Conservation (phyloP, 1,139 yeast species). For the Magnusiomyces fungicola region DNA sequence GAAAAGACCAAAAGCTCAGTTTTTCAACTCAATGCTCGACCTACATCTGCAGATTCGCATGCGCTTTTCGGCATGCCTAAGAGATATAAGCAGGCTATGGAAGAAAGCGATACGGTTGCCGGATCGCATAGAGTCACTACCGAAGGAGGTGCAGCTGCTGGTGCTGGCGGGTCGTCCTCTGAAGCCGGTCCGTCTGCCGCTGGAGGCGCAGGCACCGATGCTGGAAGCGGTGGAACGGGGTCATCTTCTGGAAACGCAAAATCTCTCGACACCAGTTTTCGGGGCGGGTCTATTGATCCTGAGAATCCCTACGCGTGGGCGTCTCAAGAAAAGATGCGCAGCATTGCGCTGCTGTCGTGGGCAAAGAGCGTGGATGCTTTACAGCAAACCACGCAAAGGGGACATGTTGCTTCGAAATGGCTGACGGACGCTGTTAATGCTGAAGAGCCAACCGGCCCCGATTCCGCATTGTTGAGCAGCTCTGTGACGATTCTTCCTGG, state of each 20-base stretch:
- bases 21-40: not conserved
- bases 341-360: not conserved
- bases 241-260: not conserved
- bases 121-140: not conserved
- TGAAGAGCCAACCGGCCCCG: no score
- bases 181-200: not conserved
- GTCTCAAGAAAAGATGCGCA: not conserved
- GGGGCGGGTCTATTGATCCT: not conserved
- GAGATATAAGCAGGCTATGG: not conserved
- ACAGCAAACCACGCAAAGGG: constrained; percentile 1
- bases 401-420: no score
- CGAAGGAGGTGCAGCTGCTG: not conserved
- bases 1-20: not conserved
- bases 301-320: not conserved
- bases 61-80: not conserved
- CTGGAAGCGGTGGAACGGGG: not conserved
- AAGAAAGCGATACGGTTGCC: not conserved
- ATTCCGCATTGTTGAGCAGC: no score
- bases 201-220: not conserved
- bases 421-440: no score
- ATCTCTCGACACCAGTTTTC: not conserved
- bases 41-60: not conserved
- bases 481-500: no score
- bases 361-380: not conserved
- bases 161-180: not conserved